Conservation (phyloP, 441 rosid genomes). For the Pelargonium citronellum region DNA sequence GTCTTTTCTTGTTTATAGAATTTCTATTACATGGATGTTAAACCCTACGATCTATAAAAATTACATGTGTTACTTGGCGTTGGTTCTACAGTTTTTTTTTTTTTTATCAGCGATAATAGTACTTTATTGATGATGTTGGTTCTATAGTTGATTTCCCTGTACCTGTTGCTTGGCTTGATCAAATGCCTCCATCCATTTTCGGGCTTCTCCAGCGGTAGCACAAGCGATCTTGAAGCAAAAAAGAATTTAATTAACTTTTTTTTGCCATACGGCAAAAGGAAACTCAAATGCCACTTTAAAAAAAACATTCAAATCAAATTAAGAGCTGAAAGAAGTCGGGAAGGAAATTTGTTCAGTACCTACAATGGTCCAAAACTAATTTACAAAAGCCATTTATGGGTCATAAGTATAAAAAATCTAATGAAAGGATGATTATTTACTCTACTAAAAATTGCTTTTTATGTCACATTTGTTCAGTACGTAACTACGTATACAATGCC, state of each 20-base stretch:
- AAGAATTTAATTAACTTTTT: conserved; percentile 7
- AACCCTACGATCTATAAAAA: not conserved
- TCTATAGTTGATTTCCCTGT: conserved; percentile 19
- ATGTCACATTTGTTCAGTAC: conserved; percentile 2
- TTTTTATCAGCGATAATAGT: too few species aligned
- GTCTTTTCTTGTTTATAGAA: too few species aligned
- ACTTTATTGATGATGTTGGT: too few species aligned
- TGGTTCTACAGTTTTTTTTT: conserved; percentile 7
- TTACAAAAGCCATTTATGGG: not conserved
- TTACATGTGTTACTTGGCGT: not conserved
- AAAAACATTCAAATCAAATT: too few species aligned
- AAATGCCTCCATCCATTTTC: conserved; percentile 93
- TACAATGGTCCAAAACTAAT: not conserved
- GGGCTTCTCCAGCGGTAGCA: conserved; percentile 80
- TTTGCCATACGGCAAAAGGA: conserved; percentile 1
- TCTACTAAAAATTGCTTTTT: not conserved
- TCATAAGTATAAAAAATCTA: not conserved
- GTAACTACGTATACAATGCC: not conserved
- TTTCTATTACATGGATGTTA: not conserved
- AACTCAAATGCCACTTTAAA: too few species aligned
- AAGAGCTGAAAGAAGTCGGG: too few species aligned
- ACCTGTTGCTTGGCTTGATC: conserved; percentile 96
- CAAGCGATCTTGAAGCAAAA: conserved; percentile 72
- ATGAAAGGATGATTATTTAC: not conserved
- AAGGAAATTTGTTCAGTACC: not conserved